Base-by-base conservation (phyloP, 306 rosid species). In the Glycyrrhiza uralensis region DNA sequence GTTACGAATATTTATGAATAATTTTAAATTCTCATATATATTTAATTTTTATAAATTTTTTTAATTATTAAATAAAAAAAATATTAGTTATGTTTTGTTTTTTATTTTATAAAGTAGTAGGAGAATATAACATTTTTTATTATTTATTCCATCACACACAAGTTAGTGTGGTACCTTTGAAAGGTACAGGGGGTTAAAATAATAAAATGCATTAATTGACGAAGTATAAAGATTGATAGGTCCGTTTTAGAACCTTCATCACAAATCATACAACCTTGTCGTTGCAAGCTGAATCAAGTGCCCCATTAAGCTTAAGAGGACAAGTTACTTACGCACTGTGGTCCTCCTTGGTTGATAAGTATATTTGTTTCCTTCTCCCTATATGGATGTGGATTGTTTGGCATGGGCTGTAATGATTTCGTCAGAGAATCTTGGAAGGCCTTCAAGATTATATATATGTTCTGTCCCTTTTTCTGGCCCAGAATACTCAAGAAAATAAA, bases 381-480 rank as follows among this genome's bases (percentile, higher is more conserved):
- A 18, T 8, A 39, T 8, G 29, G 81, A 81, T 3, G 79, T 81
- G 58, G 75, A 76, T 56, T 32, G 12, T 59, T 60, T 69, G 71
- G 22, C 73, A 52, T 12, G 35, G 32, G 8, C 18, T 52, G 39
- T 28, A 65, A 41, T 0, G 5, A 36, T 36, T 80, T 63, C 44
- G 6, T 69, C 50, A 45, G 5, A 77, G 79, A 76, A 71, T 81
- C 75, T 75, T 36, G 2, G 64, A 28, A 42, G 56, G n/a, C 14
- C 23, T 46, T 4, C 49, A 13, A 22, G 6, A 49, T 68, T 67
- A 35, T n/a, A n/a, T n/a, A n/a, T n/a, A n/a, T 35, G 50, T 30
- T 36, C 20, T 66, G 44, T 49, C 66, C 13, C 23, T 59, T 67
- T 66, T 15, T 1, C 14, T 17, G 51, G 26, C 17, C 15, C 13